A percentile compares a stretch with the other conserved stretches of the same genome.
Conservation (phyloP, 2,329 filamentous ascomycete genomes). For the Aureobasidium sp. region DNA sequence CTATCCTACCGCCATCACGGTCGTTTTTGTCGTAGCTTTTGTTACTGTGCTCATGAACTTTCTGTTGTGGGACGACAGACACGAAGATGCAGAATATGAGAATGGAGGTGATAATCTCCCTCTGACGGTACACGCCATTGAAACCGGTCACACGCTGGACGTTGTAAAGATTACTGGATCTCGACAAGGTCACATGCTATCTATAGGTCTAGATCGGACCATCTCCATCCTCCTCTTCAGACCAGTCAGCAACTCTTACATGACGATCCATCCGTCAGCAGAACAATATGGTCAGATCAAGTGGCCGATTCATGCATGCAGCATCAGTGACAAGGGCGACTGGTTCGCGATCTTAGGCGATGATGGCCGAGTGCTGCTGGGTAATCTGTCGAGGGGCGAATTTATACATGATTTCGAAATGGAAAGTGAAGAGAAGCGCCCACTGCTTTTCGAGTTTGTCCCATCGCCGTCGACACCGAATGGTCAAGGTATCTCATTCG, state of each 20-base stretch:
- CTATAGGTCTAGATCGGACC: constrained; percentile 62
- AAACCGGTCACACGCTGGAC: constrained; percentile 59
- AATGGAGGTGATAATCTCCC: constrained; percentile 44
- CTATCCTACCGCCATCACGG: constrained; percentile 55
- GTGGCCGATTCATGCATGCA: constrained; percentile 46
- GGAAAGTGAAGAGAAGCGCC: constrained; percentile 52
- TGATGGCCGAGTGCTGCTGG: constrained; percentile 52
- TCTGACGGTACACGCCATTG: constrained; percentile 55
- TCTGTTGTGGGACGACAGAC: constrained; percentile 59
- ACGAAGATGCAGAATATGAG: constrained; percentile 35
- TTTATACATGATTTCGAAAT: constrained; percentile 52
- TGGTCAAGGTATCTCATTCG: constrained; percentile 35
- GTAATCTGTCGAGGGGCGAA: constrained; percentile 51
- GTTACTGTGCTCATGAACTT: constrained; percentile 68
- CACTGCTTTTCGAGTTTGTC: constrained; percentile 59
- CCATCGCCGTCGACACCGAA: constrained; percentile 29
- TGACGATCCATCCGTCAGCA: constrained; percentile 19
- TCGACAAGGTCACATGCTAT: constrained; percentile 58
- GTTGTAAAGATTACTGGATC: constrained; percentile 59
- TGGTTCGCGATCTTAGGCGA: constrained; percentile 62
- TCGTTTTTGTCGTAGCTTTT: constrained; percentile 56
- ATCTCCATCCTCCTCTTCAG: constrained; percentile 11
- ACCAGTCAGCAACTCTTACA: constrained; percentile 9
- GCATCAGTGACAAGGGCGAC: constrained; percentile 57
- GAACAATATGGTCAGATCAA: constrained; percentile 20